A percentile compares a stretch with the other conserved stretches of the same genome.
These are phyloP conservation scores for Debaryomycetaceae sp. DNA, from an alignment of 1,139 yeast species.

Conservation along the genomic window DNA sequence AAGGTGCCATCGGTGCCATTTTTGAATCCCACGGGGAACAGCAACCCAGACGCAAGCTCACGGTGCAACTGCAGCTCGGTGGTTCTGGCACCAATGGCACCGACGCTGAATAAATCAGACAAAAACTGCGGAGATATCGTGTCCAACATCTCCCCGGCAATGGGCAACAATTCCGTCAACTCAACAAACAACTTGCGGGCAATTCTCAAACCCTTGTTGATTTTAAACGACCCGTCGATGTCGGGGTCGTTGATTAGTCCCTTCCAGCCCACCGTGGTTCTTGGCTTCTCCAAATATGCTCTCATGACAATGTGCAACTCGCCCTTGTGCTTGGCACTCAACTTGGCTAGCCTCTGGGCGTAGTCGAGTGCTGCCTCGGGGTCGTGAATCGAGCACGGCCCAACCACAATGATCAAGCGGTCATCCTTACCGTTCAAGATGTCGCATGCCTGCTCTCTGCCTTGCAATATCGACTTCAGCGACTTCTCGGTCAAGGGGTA, in stretches of 20 bases:
- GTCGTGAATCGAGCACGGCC: conserved; percentile 97
- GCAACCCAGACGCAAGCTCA: conserved; percentile 92
- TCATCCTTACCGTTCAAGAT: conserved; percentile 74
- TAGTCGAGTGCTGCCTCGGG: conserved; percentile 85
- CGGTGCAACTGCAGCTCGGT: conserved; percentile 98
- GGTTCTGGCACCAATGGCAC: conserved; percentile 98
- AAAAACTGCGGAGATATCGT: conserved; percentile 97
- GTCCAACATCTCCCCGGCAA: conserved; percentile 97
- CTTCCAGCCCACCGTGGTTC: conserved; percentile 99
- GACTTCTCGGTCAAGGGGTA: conserved; percentile 62
- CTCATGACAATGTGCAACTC: conserved; percentile 90
- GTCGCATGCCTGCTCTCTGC: conserved; percentile 70
- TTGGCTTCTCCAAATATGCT: conserved; percentile 96
- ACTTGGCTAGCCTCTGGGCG: conserved; percentile 62
- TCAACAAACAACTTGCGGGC: conserved; percentile 84
- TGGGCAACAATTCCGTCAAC: conserved; percentile 75
- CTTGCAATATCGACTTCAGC: conserved; percentile 65
- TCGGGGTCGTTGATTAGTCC: conserved; percentile 97
- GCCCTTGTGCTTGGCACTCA: conserved; percentile 63
- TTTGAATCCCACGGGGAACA: conserved; percentile 98
- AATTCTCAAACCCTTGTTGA: conserved; percentile 88
- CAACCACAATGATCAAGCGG: conserved; percentile 78
- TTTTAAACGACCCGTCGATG: conserved; percentile 85
- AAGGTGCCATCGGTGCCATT: conserved; percentile 97
- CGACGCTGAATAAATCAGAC: conserved; percentile 85